phyloP scores from a whole-genome alignment of 768 basidiomycete genomes.

The Leucocoprinus sp. region DNA sequence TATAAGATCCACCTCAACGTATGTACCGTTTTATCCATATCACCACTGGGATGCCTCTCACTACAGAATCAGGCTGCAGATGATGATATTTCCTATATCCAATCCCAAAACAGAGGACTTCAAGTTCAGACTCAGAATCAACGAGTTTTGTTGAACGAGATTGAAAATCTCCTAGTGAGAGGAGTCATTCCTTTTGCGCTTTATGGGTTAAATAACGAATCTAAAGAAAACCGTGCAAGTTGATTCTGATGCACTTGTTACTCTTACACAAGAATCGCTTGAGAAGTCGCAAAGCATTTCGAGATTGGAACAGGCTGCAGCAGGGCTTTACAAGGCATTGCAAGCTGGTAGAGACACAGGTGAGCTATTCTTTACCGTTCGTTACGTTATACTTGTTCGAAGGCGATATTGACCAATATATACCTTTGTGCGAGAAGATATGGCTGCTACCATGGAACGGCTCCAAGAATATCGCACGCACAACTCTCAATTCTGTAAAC shows the following conservation, averaged over 20 bases:
- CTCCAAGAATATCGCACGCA: conserved; percentile 85
- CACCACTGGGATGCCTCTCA: conserved; percentile 2
- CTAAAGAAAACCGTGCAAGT: conserved; percentile 90
- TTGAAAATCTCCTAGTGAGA: conserved; percentile 79
- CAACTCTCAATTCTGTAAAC: conserved; percentile 89
- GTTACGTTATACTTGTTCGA: not conserved
- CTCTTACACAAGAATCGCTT: conserved; percentile 82
- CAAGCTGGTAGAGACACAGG: conserved; percentile 87
- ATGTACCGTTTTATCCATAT: conserved; percentile 22
- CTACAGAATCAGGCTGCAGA: conserved; percentile 66
- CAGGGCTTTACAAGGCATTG: conserved; percentile 90
- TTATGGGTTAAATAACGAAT: not conserved
- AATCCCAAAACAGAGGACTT: conserved; percentile 91
- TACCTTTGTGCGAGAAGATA: conserved; percentile 40
- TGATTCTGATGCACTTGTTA: conserved; percentile 62
- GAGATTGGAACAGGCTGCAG: conserved; percentile 72
- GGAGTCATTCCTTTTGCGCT: not conserved
- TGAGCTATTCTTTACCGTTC: conserved; percentile 21
- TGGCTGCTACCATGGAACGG: conserved; percentile 96
- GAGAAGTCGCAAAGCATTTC: conserved; percentile 72
- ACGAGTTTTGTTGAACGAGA: conserved; percentile 69
- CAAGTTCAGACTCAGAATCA: conserved; percentile 99
- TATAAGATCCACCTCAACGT: conserved; percentile 98
- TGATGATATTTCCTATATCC: conserved; percentile 94
- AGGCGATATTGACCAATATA: not conserved